Percentiles rank a stretch among this genome's conserved stretches.
Conservation (phyloP, 129 eudicot genomes). For the Pittosporum tobira region DNA sequence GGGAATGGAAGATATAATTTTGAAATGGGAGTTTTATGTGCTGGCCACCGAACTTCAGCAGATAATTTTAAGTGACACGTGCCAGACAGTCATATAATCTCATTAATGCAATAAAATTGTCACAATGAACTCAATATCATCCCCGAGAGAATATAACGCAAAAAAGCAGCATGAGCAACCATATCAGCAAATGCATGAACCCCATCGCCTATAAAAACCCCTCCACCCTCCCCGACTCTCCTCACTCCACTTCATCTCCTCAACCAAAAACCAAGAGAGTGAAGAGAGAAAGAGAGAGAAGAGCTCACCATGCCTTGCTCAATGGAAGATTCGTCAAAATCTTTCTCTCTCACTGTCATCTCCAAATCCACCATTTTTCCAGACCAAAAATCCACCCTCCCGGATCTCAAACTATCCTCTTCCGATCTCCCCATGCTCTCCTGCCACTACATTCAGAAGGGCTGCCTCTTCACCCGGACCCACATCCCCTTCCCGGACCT, state of each 20-base stretch:
- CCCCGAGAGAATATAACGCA: neutral
- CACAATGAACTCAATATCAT: conserved; percentile 7
- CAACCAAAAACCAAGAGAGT: neutral
- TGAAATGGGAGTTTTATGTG: neutral
- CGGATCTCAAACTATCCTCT: conserved; percentile 50
- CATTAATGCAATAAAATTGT: neutral
- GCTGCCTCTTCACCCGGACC: conserved; percentile 51
- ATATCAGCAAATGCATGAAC: conserved; percentile 13
- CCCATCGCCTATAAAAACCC: conserved; percentile 3
- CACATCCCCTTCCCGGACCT: conserved; percentile 22
- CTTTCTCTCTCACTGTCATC: neutral
- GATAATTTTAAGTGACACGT: neutral
- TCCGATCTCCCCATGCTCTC: conserved; percentile 91
- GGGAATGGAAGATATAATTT: no score
- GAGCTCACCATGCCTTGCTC: neutral
- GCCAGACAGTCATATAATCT: neutral
- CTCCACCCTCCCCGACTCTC: conserved; percentile 7
- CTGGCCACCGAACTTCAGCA: neutral
- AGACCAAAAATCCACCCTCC: conserved; percentile 23
- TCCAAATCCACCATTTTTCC: conserved; percentile 7
- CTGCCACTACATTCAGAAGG: conserved; percentile 82
- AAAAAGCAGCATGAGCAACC: neutral
- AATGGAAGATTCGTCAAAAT: neutral
- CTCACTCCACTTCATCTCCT: neutral
- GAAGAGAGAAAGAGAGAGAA: neutral